Base-by-base conservation (phyloP, 2,329 filamentous ascomycete genomes). In the Aspergillus cejpii region DNA sequence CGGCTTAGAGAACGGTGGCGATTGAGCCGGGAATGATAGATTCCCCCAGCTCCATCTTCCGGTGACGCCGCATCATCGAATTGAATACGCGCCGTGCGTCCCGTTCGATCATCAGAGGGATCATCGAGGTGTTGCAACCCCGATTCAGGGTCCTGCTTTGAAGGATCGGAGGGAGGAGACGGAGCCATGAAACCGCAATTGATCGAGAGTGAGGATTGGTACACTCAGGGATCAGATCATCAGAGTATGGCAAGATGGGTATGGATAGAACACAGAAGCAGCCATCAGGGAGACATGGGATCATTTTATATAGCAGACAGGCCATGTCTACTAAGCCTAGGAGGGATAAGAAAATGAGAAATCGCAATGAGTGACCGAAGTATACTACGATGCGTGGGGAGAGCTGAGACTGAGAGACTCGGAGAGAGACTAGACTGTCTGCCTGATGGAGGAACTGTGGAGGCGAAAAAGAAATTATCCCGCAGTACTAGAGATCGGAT, bases 1-100 rank as follows among this genome's bases (percentile, higher is more conserved):
- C 54, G 50, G 24, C 57, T 52, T 12, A 51, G n/a, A 1, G 57
- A 59, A 10, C 49, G 46, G 8, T 52, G 44, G 11, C 54, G 55
- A 11, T 44, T 44, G 29, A 47, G 15, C 29, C 42, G 51, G 6
- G 45, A 26, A 5, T 53, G 45, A 21, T 57, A 52, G 54, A n/a
- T 48, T 43, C 23, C 40, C 31, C n/a, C 47, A 44, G 11, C 53
- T 20, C 31, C 15, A 49, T 12, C 43, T 34, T 34, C 49, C 37
- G 21, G 39, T 28, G 5, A 44, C n/a, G 5, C 44, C 23, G 6
- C 42, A 23, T 52, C 47, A 17, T 58, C 51, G 39, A 59, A 60
- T n/a, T 47, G 55, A 15, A 60, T 57, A 14, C 45, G 43, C 12
- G 23, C 42, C 11, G 43, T 21, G 15, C 56, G 52, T 7, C 43